Conservation (phyloP, 139 green algal genomes). For the Bryopsis sp. region DNA sequence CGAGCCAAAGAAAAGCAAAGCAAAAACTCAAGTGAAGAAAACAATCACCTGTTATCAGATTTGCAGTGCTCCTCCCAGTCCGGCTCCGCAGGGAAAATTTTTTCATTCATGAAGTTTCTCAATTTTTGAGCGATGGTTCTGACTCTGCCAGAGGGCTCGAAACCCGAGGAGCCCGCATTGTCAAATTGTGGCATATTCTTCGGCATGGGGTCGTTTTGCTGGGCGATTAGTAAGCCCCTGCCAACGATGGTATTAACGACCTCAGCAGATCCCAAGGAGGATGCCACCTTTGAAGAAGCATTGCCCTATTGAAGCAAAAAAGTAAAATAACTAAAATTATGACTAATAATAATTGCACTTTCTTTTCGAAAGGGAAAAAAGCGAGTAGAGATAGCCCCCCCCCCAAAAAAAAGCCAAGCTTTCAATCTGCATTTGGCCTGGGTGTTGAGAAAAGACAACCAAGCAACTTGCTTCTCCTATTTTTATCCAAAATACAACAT, state of each 20-base stretch:
- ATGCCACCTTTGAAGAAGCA: slow-evolving; percentile 1
- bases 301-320: slow-evolving; percentile 3
- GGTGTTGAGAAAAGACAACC: too few species aligned
- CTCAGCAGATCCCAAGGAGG: neutral
- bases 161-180: neutral
- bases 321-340: too few species aligned
- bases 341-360: too few species aligned
- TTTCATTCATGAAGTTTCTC: neutral
- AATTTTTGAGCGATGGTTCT: neutral
- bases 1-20: slow-evolving; percentile 1
- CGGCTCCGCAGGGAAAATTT: slow-evolving; percentile 23
- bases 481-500: too few species aligned
- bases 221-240: neutral
- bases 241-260: neutral
- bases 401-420: too few species aligned
- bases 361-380: too few species aligned
- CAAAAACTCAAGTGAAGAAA: neutral
- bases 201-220: neutral
- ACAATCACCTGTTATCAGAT: slow-evolving; percentile 22
- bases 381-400: too few species aligned
- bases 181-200: neutral
- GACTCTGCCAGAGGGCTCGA: neutral
- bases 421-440: too few species aligned
- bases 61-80: slow-evolving; percentile 40
- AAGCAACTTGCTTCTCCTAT: too few species aligned